Evolutionary conservation across 2,329 filamentous ascomycete genomes (phyloP).

Genomic region (Epichloe brachyelytri): DNA sequence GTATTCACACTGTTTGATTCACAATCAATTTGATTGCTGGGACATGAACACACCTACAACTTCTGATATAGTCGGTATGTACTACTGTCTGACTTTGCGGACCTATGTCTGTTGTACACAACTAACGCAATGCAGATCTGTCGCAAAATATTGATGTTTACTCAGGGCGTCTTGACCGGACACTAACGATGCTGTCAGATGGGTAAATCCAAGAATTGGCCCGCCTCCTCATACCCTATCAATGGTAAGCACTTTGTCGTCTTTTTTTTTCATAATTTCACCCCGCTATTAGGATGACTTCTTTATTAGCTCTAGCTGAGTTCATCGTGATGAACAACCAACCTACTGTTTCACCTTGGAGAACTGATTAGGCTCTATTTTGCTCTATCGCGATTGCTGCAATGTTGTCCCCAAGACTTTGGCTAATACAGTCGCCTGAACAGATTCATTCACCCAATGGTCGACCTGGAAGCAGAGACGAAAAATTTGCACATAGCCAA

Average conservation of each 20-base stretch:
- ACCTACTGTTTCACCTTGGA: constrained; percentile 41
- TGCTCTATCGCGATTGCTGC: background rate
- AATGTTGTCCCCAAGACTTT: background rate
- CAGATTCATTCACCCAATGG: background rate
- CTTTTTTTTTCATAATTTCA: background rate
- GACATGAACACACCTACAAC: constrained; percentile 41
- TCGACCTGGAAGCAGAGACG: too few species aligned
- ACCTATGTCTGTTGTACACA: background rate
- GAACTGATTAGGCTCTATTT: constrained; percentile 35
- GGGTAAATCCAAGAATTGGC: background rate
- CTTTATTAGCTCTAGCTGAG: constrained; percentile 37
- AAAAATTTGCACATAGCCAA: background rate
- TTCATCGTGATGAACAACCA: constrained; percentile 40
- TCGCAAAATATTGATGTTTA: background rate
- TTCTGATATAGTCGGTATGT: constrained; percentile 35
- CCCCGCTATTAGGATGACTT: constrained; percentile 35
- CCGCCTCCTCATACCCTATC: background rate
- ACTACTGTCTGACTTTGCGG: background rate
- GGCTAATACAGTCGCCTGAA: background rate
- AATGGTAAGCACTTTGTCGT: background rate
- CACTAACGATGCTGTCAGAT: background rate
- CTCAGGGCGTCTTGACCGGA: constrained; percentile 1
- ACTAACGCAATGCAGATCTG: background rate
- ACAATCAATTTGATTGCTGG: constrained; percentile 23
- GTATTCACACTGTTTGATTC: constrained; percentile 52